phyloP scores from a whole-genome alignment of 768 basidiomycete genomes.

The Lentinula boryana region DNA sequence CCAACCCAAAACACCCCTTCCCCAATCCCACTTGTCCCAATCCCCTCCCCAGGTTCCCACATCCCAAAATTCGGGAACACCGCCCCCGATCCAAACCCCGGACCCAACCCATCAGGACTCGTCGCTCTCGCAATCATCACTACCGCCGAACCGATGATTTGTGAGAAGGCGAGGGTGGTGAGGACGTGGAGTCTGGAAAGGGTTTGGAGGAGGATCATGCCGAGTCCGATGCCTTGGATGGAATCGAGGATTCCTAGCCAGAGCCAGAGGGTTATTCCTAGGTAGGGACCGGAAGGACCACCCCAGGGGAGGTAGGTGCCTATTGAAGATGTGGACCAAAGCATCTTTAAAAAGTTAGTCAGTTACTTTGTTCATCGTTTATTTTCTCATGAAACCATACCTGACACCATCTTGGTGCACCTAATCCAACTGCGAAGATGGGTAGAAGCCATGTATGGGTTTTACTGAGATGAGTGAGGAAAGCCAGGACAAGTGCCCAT shows the following conservation, averaged over 20 bases:
- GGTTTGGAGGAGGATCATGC: constrained; percentile 89
- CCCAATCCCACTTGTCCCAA: constrained; percentile 66
- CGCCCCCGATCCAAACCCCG: constrained; percentile 35
- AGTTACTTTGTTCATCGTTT: background rate
- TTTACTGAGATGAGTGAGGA: constrained; percentile 84
- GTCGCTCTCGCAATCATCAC: constrained; percentile 93
- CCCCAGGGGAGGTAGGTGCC: constrained; percentile 95
- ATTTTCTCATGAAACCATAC: constrained; percentile 23
- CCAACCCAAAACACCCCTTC: constrained; percentile 89
- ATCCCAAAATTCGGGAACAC: constrained; percentile 94
- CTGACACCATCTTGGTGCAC: constrained; percentile 94
- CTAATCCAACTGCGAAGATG: constrained; percentile 92
- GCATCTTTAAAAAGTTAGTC: constrained; percentile 44
- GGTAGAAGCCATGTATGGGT: constrained; percentile 94
- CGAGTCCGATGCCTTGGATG: constrained; percentile 89
- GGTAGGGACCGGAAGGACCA: constrained; percentile 77
- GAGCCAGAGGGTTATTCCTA: constrained; percentile 86
- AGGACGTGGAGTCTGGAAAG: constrained; percentile 91
- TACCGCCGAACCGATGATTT: constrained; percentile 83
- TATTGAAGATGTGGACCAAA: constrained; percentile 94
- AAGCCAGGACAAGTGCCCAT: constrained; percentile 69
- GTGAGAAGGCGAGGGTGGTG: constrained; percentile 86
- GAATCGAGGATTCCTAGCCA: constrained; percentile 96
- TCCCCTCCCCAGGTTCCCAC: constrained; percentile 71
- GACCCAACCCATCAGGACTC: constrained; percentile 85